Base-by-base conservation (phyloP, 148 eudicot genomes). In the Fagopyrum homotropicum region DNA sequence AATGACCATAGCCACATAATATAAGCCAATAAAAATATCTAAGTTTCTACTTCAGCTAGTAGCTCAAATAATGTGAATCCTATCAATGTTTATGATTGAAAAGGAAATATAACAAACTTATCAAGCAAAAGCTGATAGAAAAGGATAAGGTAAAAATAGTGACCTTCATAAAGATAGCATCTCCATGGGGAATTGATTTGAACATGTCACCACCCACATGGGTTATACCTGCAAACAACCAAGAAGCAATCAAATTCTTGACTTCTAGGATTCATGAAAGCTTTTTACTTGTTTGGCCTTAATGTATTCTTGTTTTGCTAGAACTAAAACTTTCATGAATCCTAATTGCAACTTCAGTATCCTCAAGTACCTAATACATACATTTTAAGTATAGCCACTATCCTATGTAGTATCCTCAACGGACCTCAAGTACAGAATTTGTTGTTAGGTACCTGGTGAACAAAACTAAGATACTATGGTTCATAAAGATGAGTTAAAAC, bases 91-190 rank as follows among this genome's bases (percentile, higher is more conserved):
- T 4, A 16, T 7, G 17, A 59, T 19, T 30, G 74, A 22, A 19
- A 11, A 22, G 51, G 17, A 6, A 1, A 29, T 5, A 52, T n/a
- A 45, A 44, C 43, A 60, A 73, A 61, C 51, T 3, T 48, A 61
- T 19, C 51, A 43, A 11, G 66, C 66, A 60, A 19, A 60, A 11
- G 16, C 14, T 60, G 66, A 9, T 9, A 60, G 7, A 15, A 60
- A 60, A 17, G 51, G 43, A 5, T 4, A 73, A 75, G 59, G 30
- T 5, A 16, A 46, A 48, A 17, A 48, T 15, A 44, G 45, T 40
- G 74, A 87, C 90, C 88, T 87, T 87, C 86, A 80, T 87, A 81
- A 87, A 87, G 72, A 87, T 83, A 47, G 84, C 90, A 77, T 87
- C 90, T 45, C 80, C 88, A 15, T 72, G 72, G 17, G 90, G 90